Conservation (phyloP, 2,329 filamentous ascomycete genomes). For the Pezicula rhizophila region DNA sequence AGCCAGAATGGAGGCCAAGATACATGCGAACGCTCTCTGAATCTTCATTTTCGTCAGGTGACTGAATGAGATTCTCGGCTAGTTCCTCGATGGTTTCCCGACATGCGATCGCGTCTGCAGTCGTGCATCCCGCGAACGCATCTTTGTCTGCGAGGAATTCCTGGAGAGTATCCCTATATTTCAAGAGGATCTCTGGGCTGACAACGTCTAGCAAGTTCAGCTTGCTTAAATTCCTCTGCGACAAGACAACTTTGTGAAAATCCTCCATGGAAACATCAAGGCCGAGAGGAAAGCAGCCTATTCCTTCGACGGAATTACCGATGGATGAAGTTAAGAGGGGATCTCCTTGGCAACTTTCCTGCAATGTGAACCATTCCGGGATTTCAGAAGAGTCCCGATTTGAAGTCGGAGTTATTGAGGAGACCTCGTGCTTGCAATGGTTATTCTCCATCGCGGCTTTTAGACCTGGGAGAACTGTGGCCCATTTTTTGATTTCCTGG, state of each 20-base stretch:
- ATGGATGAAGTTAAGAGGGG: constrained; percentile 32
- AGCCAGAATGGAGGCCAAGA: constrained; percentile 34
- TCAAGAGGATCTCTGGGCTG: constrained; percentile 1
- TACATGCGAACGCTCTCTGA: constrained; percentile 18
- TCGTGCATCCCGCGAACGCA: not conserved
- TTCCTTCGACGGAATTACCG: constrained; percentile 31
- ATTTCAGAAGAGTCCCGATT: constrained; percentile 2
- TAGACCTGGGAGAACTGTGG: constrained; percentile 5
- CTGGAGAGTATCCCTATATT: constrained; percentile 6
- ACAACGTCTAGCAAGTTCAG: constrained; percentile 30
- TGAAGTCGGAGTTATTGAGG: not conserved
- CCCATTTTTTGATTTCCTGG: not conserved
- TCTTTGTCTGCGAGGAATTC: constrained; percentile 1
- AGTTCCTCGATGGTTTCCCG: constrained; percentile 3
- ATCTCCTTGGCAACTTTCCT: constrained; percentile 5
- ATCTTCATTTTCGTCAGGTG: not conserved
- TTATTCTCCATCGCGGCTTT: not conserved
- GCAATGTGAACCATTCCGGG: constrained; percentile 1
- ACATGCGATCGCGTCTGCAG: not conserved
- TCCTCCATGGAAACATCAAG: constrained; percentile 33
- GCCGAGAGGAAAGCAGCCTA: constrained; percentile 42
- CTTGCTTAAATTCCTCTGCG: constrained; percentile 35
- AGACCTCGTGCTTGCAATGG: constrained; percentile 4
- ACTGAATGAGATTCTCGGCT: constrained; percentile 1
- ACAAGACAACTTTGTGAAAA: constrained; percentile 38